Percentiles rank a stretch among this genome's conserved stretches.
These are phyloP conservation scores for Cladosporium oxysporum DNA, from an alignment of 2,329 filamentous ascomycete genomes.

Conservation along the genomic window DNA sequence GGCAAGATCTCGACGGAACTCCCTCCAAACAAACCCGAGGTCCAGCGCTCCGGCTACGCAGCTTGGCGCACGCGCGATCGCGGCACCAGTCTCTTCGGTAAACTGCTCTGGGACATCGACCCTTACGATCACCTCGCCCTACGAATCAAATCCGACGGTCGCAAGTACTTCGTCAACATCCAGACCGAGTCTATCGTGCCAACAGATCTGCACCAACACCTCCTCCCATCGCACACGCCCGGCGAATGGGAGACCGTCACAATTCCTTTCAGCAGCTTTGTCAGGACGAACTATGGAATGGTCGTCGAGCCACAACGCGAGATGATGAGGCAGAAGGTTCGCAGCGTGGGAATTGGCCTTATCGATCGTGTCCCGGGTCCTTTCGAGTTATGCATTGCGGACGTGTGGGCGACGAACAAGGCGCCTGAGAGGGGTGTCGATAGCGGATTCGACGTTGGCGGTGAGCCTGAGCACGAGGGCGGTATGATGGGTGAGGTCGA, in stretches of 20 bases:
- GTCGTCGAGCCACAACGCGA: conserved; percentile 92
- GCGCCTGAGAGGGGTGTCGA: conserved; percentile 39
- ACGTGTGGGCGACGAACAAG: conserved; percentile 87
- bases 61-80: conserved; percentile 84
- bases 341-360: conserved; percentile 81
- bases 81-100: conserved; percentile 78
- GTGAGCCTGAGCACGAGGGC: conserved; percentile 26
- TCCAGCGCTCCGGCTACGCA: conserved; percentile 82
- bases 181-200: conserved; percentile 93
- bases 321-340: conserved; percentile 81
- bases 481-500: conserved; percentile 37
- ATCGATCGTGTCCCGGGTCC: conserved; percentile 87
- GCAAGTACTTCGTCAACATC: conserved; percentile 91
- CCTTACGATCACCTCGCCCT: conserved; percentile 85
- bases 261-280: conserved; percentile 88
- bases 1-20: conserved; percentile 85
- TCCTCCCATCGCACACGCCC: conserved; percentile 74
- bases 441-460: conserved; percentile 32
- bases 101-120: conserved; percentile 83
- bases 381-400: conserved; percentile 82
- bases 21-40: conserved; percentile 69
- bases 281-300: conserved; percentile 88
- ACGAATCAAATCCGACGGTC: conserved; percentile 84
- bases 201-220: conserved; percentile 94
- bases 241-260: conserved; percentile 95